Percentiles rank a stretch among this genome's conserved stretches.
phyloP scores from a whole-genome alignment of 257 asterid species.

The Jacaranda mimosifolia region DNA sequence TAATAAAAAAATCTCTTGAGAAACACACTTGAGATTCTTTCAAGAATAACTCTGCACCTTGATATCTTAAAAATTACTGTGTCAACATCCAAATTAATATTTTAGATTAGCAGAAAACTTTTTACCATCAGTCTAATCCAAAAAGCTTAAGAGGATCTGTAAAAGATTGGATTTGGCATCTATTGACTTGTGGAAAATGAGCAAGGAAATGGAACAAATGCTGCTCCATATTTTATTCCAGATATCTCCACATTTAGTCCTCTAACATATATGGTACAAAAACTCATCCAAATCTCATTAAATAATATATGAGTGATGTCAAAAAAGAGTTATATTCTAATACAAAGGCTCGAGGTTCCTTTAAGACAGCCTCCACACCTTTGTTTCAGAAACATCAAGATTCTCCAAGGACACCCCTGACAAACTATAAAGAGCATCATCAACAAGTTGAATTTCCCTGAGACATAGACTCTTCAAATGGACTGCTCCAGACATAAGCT shows the following conservation, averaged over 20 bases:
- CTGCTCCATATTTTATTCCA: conserved; percentile 13
- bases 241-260: conserved; percentile 11
- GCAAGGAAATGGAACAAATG: background rate
- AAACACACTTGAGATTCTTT: conserved; percentile 14
- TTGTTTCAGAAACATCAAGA: conserved; percentile 86
- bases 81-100: background rate
- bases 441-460: conserved; percentile 67
- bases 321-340: conserved; percentile 24
- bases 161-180: conserved; percentile 5
- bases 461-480: conserved; percentile 72
- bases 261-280: background rate
- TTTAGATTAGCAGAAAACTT: background rate
- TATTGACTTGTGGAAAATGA: conserved; percentile 7
- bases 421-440: conserved; percentile 62
- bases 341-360: conserved; percentile 9
- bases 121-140: conserved; percentile 9
- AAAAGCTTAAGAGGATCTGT: conserved; percentile 7
- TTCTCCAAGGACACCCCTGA: conserved; percentile 76
- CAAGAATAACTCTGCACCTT: background rate
- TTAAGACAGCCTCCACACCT: conserved; percentile 54
- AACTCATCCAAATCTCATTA: background rate
- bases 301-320: background rate
- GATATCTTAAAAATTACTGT: background rate
- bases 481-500: conserved; percentile 64
- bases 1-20: background rate